These are phyloP conservation scores for Cucurbita ficifolia DNA, from an alignment of 306 rosid genomes.

Conservation along the genomic window DNA sequence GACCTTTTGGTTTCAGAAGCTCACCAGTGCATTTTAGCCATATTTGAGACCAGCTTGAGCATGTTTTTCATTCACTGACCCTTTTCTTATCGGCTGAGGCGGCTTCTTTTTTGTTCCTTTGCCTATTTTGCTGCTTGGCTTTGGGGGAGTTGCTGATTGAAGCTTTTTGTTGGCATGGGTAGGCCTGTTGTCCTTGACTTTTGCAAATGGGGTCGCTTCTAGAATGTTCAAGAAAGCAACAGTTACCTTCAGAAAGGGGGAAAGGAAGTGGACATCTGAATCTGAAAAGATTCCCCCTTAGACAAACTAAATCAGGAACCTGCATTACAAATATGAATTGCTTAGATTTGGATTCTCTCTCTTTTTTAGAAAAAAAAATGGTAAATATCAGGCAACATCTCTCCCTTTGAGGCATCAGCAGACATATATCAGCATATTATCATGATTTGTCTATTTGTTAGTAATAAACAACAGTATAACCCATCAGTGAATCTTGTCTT, in stretches of 20 bases:
- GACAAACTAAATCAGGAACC: background rate
- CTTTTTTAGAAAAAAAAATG: background rate
- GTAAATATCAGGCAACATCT: background rate
- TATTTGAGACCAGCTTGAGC: background rate
- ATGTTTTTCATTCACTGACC: background rate
- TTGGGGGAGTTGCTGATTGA: background rate
- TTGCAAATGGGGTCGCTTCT: background rate
- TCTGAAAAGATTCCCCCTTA: slow-evolving; percentile 1
- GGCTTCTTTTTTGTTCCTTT: background rate
- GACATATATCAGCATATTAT: background rate
- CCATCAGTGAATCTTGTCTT: background rate
- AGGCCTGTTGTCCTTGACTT: background rate
- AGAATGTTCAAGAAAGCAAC: background rate
- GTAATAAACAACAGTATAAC: background rate
- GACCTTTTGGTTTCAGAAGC: background rate
- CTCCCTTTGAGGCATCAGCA: background rate
- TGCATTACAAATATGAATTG: background rate
- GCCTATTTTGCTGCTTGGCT: background rate
- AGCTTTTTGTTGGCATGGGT: background rate
- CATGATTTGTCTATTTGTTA: background rate
- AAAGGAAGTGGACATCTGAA: background rate
- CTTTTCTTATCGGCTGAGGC: background rate
- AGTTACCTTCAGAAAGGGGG: background rate
- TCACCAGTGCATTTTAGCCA: background rate
- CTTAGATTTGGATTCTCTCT: background rate